These are phyloP conservation scores for Hypholoma fasciculare DNA, from an alignment of 768 basidiomycete genomes.

Conservation along the genomic window DNA sequence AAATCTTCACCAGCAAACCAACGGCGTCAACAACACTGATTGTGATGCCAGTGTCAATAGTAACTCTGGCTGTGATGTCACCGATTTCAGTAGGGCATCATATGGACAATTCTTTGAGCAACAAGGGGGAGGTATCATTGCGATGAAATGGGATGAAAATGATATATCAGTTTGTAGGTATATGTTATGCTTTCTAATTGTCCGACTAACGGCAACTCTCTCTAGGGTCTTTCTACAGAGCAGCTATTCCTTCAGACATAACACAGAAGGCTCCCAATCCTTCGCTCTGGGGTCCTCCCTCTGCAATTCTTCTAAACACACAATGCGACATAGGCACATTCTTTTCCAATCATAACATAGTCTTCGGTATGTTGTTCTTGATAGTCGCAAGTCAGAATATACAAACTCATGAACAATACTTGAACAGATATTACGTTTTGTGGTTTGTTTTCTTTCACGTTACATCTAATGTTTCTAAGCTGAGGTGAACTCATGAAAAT, in stretches of 20 bases:
- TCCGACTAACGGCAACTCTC: constrained; percentile 4
- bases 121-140: constrained; percentile 81
- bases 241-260: constrained; percentile 72
- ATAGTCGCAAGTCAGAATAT: constrained; percentile 17
- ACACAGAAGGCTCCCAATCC: constrained; percentile 62
- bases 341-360: constrained; percentile 70
- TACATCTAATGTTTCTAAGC: too few species aligned
- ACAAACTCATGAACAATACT: background rate
- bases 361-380: constrained; percentile 59
- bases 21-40: constrained; percentile 47
- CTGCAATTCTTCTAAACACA: constrained; percentile 56
- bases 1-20: constrained; percentile 35
- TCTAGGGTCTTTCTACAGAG: constrained; percentile 82
- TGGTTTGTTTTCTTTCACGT: constrained; percentile 38
- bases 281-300: constrained; percentile 67
- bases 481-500: background rate
- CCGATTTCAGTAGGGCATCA: constrained; percentile 79
- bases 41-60: constrained; percentile 52
- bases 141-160: constrained; percentile 85
- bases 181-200: background rate
- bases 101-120: constrained; percentile 83
- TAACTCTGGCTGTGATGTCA: constrained; percentile 77
- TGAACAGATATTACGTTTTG: constrained; percentile 81
- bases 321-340: constrained; percentile 59
- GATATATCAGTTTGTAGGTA: constrained; percentile 76